A percentile compares a stretch with the other conserved stretches of the same genome.
phyloP scores from a whole-genome alignment of 257 asterid genomes.

The Nicotiana noctiflora region DNA sequence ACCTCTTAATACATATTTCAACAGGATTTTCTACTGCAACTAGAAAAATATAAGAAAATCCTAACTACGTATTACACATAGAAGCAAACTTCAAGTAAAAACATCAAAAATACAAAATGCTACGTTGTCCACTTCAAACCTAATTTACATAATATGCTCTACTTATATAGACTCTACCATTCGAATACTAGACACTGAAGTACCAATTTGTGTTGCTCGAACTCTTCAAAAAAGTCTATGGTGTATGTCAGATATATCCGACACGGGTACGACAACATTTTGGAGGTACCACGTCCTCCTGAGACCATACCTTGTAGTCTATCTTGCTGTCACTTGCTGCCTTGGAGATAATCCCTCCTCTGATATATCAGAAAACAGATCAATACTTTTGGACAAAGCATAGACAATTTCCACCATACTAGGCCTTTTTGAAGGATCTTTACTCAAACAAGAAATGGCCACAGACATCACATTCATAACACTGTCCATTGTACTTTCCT shows the following conservation, averaged over 20 bases:
- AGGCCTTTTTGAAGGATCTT: slow-evolving; percentile 80
- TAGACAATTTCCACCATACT: slow-evolving; percentile 92
- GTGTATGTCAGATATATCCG: no score
- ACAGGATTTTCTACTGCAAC: not conserved
- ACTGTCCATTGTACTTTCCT: slow-evolving; percentile 47
- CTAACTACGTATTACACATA: not conserved
- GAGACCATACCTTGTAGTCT: not conserved
- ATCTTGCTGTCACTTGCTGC: slow-evolving; percentile 54
- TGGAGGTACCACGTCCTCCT: no score
- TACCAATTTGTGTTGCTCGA: no score
- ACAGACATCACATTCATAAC: slow-evolving; percentile 53
- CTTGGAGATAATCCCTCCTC: slow-evolving; percentile 67
- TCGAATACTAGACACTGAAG: no score
- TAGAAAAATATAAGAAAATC: not conserved
- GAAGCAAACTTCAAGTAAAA: not conserved
- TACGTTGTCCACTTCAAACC: not conserved
- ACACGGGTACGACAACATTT: no score
- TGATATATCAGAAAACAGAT: slow-evolving; percentile 57
- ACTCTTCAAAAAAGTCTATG: fast-evolving
- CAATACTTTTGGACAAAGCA: slow-evolving; percentile 82
- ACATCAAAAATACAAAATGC: not conserved
- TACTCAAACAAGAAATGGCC: slow-evolving; percentile 60
- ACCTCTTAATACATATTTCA: not conserved
- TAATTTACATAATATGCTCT: not conserved
- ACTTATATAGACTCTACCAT: not conserved